These are phyloP conservation scores for Talaromyces sp. DNA, from an alignment of 2,329 filamentous ascomycete species.

Conservation along the genomic window DNA sequence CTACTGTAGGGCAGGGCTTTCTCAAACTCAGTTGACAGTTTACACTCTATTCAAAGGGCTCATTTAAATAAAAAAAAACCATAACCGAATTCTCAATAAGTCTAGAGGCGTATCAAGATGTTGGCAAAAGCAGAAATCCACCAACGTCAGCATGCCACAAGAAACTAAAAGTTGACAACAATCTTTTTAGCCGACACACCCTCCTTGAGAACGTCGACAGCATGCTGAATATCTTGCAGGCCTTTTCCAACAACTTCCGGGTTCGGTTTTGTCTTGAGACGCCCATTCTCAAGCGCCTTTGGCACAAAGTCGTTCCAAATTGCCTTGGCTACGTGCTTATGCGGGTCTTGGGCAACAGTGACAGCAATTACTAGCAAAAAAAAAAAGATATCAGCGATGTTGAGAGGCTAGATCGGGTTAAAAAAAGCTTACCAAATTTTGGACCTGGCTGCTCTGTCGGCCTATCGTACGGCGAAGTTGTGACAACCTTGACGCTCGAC, in stretches of 20 bases:
- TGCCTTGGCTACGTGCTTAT: slow-evolving; percentile 11
- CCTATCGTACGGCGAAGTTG: background rate
- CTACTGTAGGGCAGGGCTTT: background rate
- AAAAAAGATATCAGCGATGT: background rate
- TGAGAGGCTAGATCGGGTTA: background rate
- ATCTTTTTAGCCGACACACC: slow-evolving; percentile 41
- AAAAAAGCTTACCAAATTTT: background rate
- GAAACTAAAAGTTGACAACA: slow-evolving; percentile 24
- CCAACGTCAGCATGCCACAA: too few species aligned
- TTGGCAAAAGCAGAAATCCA: too few species aligned
- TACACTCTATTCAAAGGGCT: too few species aligned
- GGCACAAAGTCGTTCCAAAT: slow-evolving; percentile 32
- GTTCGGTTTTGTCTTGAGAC: slow-evolving; percentile 36
- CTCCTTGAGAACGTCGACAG: slow-evolving; percentile 32
- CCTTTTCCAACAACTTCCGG: slow-evolving; percentile 39
- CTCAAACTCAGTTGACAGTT: too few species aligned
- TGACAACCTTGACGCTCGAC: background rate
- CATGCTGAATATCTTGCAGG: slow-evolving; percentile 39
- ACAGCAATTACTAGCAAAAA: background rate
- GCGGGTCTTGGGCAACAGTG: slow-evolving; percentile 3
- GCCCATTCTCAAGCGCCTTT: slow-evolving; percentile 32
- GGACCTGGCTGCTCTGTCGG: background rate
- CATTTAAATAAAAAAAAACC: too few species aligned
- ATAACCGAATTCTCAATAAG: too few species aligned
- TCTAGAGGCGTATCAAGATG: too few species aligned